Evolutionary conservation across 306 rosid genomes (phyloP).

Genomic region (Myrica gale): DNA sequence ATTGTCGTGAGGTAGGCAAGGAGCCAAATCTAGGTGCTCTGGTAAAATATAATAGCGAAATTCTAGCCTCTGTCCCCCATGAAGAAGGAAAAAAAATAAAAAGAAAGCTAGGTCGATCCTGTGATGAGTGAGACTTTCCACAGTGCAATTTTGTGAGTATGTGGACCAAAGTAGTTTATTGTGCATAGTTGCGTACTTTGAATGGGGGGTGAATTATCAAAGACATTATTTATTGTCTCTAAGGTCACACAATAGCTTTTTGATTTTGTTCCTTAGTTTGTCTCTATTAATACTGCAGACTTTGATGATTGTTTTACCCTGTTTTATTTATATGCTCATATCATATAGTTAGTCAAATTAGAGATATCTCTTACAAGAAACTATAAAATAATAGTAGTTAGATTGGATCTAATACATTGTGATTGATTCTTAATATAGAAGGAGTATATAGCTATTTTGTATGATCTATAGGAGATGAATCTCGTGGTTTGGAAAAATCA

Average conservation of each 20-base stretch:
- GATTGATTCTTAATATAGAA: too few species aligned
- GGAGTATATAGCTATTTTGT: too few species aligned
- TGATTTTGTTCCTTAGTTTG: background rate
- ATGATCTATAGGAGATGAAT: too few species aligned
- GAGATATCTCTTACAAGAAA: too few species aligned
- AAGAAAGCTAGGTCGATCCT: background rate
- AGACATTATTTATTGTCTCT: background rate
- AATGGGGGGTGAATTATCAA: background rate
- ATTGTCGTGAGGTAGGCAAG: constrained; percentile 8
- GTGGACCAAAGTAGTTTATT: too few species aligned
- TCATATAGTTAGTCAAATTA: too few species aligned
- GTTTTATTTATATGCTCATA: background rate
- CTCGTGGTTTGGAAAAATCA: too few species aligned
- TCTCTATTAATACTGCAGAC: constrained; percentile 28
- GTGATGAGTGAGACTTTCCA: background rate
- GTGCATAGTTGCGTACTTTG: background rate
- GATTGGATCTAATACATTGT: too few species aligned
- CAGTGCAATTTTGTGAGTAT: too few species aligned
- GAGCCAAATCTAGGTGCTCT: constrained; percentile 26
- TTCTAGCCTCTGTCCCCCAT: background rate
- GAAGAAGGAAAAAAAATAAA: background rate
- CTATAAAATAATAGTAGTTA: too few species aligned
- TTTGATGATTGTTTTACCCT: background rate
- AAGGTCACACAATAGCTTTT: constrained; percentile 16
- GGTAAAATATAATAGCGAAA: constrained; percentile 9